Base-by-base conservation (phyloP, 2,329 filamentous ascomycete genomes). In the Ceratocystis destructans region DNA sequence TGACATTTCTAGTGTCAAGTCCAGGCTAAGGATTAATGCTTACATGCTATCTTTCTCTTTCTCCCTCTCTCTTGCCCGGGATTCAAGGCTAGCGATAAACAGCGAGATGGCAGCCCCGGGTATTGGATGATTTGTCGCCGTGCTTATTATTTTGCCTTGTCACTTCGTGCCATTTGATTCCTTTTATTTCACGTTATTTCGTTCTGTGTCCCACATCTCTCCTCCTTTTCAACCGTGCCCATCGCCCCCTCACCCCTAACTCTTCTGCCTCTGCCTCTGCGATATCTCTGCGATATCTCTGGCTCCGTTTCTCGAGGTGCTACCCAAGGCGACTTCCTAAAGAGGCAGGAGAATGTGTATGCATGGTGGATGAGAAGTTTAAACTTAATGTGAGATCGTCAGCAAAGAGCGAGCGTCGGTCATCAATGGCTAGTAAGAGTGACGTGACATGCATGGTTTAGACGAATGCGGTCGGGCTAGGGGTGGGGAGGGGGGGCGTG, bases 301-400 rank as follows among this genome's bases (percentile, higher is more conserved):
- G 55, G 28, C 44, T 41, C 10, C 20, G 37, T 20, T 31, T 64
- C 25, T 50, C 48, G 25, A 5, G 48, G 15, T 20, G 37, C n/a
- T 37, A 33, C 45, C n/a, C 48, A 20, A 37, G 28, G 17, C 44
- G 33, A 61, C 50, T 66, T 61, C 66, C 66, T 28, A 64, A 61
- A 68, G 62, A 61, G 66, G 66, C 61, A 68, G 66, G 66, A 68
- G 66, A 57, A 59, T 53, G 55, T 48, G 57, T 3, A 15, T 15
- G 10, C 48, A 5, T 53, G 22, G 48, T 25, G 15, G 22, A 20
- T 25, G 5, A 20, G 22, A 53, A 53, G 48, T 53, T 53, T 53
- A 53, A 53, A 53, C 20, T 53, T 53, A 28, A 53, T 53, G 48
- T 53, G 22, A 53, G 22, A 53, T 53, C 48, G 48, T 25, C 8